Percentiles rank a stretch among this genome's conserved stretches.
These are phyloP conservation scores for Rhizopus delemar DNA, from an alignment of 371 early-diverging fungal genomes.

Conservation along the genomic window DNA sequence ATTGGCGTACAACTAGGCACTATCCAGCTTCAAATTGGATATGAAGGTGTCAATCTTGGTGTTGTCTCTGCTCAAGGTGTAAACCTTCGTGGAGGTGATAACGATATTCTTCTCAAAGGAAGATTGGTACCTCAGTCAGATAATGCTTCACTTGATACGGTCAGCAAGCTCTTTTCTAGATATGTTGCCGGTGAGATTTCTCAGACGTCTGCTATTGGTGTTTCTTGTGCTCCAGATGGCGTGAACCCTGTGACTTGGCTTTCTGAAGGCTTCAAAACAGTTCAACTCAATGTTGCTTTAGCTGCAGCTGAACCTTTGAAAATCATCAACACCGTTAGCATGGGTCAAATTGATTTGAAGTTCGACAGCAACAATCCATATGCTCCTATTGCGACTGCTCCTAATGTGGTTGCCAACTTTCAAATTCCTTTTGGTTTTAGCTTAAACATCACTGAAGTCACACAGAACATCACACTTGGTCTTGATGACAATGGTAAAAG, in stretches of 20 bases:
- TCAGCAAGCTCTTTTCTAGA: slow-evolving; percentile 56
- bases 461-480: slow-evolving; percentile 53
- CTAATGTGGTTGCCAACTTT: slow-evolving; percentile 54
- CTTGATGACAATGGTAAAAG: slow-evolving; percentile 24
- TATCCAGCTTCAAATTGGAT: slow-evolving; percentile 54
- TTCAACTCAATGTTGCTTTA: slow-evolving; percentile 54
- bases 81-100: slow-evolving; percentile 48
- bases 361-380: slow-evolving; percentile 55
- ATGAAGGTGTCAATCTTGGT: slow-evolving; percentile 55
- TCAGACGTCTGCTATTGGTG: slow-evolving; percentile 55
- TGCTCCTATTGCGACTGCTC: slow-evolving; percentile 51
- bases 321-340: slow-evolving; percentile 54
- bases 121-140: slow-evolving; percentile 52
- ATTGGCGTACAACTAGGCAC: slow-evolving; percentile 62
- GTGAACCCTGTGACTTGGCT: slow-evolving; percentile 60
- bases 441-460: slow-evolving; percentile 55
- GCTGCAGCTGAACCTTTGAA: slow-evolving; percentile 44
- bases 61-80: slow-evolving; percentile 50
- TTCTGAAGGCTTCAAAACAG: slow-evolving; percentile 55
- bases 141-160: slow-evolving; percentile 44
- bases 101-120: slow-evolving; percentile 58
- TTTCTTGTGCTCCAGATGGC: slow-evolving; percentile 63
- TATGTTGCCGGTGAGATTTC: slow-evolving; percentile 56
- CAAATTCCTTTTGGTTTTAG: slow-evolving; percentile 60
- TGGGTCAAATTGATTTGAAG: slow-evolving; percentile 56